phyloP scores from a whole-genome alignment of 1,139 yeast species.

The Zygosaccharomyces pseudobailii region DNA sequence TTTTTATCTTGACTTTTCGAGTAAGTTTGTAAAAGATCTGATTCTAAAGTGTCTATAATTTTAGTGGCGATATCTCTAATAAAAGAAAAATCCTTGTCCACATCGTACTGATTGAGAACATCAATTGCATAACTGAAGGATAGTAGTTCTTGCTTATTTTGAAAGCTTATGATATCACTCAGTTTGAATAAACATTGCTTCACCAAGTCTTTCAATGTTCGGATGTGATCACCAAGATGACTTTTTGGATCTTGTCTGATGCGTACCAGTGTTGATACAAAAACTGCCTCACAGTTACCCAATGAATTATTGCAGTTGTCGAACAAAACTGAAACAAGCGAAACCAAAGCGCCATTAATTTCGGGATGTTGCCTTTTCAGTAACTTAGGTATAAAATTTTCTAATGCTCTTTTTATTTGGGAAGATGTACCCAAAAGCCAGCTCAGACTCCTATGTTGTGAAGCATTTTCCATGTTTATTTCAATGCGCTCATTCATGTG shows the following conservation, averaged over 20 bases:
- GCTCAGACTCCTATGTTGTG: constrained; percentile 44
- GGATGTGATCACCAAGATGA: constrained; percentile 5
- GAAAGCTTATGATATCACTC: constrained; percentile 14
- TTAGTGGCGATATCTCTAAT: constrained; percentile 1
- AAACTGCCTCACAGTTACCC: constrained; percentile 16
- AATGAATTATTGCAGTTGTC: constrained; percentile 14
- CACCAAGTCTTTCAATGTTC: constrained; percentile 4
- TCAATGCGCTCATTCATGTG: constrained; percentile 18
- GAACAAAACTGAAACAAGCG: constrained; percentile 33
- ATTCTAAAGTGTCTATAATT: constrained; percentile 2
- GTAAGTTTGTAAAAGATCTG: not conserved
- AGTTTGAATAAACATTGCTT: constrained; percentile 5
- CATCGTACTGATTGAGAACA: not conserved
- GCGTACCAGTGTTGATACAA: constrained; percentile 12
- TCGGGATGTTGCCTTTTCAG: constrained; percentile 24
- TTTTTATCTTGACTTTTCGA: constrained; percentile 4
- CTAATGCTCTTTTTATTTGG: constrained; percentile 43
- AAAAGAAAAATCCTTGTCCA: constrained; percentile 2
- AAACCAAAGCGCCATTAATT: constrained; percentile 20
- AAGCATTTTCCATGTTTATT: constrained; percentile 9
- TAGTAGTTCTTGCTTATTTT: constrained; percentile 11
- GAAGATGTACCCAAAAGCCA: constrained; percentile 65
- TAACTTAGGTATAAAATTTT: constrained; percentile 39
- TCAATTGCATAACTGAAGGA: constrained; percentile 13
- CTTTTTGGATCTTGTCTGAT: constrained; percentile 10